Evolutionary conservation across 148 eudicot species (phyloP), one percentile per base, ranked within the genome.

Genomic region (Camellia japonica): DNA sequence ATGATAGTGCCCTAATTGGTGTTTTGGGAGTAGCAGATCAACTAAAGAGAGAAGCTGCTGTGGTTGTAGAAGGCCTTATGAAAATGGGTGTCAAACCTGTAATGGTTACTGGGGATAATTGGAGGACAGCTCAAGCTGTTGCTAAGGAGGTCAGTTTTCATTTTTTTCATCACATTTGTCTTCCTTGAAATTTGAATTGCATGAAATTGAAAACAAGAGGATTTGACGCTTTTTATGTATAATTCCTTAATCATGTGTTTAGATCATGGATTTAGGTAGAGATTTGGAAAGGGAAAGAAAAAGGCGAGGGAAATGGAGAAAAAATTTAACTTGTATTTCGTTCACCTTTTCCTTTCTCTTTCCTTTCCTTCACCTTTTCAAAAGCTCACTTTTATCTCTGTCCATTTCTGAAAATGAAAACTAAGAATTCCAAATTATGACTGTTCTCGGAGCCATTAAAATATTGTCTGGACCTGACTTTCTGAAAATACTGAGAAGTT

Each of bases 21-120:
- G 93, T 87, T 79, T 70, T 96, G 49, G 99, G 99, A 30, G 86
- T 96, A 67, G 98, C 99, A 78, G 99, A 96, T 85, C 97, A 98
- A 73, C 79, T 96, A 20, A 96, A 96, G 89, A 92, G 98, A 87
- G 99, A 96, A 88, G 99, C 99, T 80, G 87, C 91, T 77, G 90
- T 96, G n/a, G 99, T 96, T 73, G 80, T 96, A 3, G 93, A 96
- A 80, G 98, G 99, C 82, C 98, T 96, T 56, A 79, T 7, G 79
- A 96, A 96, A 86, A 96, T 96, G 97, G 99, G 99, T 60, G 89
- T 96, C 64, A 85, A 76, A 79, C 88, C 98, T 75, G 88, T 96
- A 66, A 96, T 96, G 99, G 99, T 96, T 74, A 96, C 99, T 7
- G 99, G 99, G 85, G 99, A 96, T 85, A 96, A 96, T 76, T 84